Base-by-base conservation (phyloP, 305 asterid genomes). In the Fraxinus baroniana region DNA sequence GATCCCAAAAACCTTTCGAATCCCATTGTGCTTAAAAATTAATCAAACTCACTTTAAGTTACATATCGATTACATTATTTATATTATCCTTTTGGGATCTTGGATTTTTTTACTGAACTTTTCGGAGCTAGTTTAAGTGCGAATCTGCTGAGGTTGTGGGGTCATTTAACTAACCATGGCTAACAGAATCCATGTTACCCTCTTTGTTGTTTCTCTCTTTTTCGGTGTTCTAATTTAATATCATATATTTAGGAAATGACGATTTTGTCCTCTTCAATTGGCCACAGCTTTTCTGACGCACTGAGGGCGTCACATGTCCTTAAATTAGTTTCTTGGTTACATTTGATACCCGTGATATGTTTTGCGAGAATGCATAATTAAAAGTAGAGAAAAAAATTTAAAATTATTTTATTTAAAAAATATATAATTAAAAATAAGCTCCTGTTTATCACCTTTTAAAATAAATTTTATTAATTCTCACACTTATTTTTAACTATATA, bases 181-280 rank as follows among this genome's bases (percentile, higher is more conserved):
- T 73, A 77, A 86, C 88, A 73, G 84, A 83, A 86, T 83, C 83
- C 70, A 74, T 62, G 64, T 49, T 64, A 24, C 20, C 79, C 37
- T 24, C 57, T 78, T 60, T 73, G 36, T 24, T 4, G 15, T 52
- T 41, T 73, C 36, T 5, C 10, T 3, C 62, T 64, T 6, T 15
- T 36, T 37, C 13, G 15, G 81, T 36, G 30, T 44, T 77, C 8
- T 77, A 5, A 7, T 8, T 49, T 62, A 5, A 60, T 6, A 57
- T 57, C 2, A 2, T 55, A 55, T 20, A 20, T 22, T 60, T 7
- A 20, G 13, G 75, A 82, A 83, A 79, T 60, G 86, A 80, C 84
- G 22, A 72, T 30, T 77, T 80, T 83, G 73, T 24, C 84, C 84
- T 72, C 79, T 55, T 17, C 64, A 55, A 57, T 18, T 18, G 68